Evolutionary conservation across 2,329 filamentous ascomycete species (phyloP), one percentile per base, ranked within the genome.

Genomic region (Knufia fluminis): DNA sequence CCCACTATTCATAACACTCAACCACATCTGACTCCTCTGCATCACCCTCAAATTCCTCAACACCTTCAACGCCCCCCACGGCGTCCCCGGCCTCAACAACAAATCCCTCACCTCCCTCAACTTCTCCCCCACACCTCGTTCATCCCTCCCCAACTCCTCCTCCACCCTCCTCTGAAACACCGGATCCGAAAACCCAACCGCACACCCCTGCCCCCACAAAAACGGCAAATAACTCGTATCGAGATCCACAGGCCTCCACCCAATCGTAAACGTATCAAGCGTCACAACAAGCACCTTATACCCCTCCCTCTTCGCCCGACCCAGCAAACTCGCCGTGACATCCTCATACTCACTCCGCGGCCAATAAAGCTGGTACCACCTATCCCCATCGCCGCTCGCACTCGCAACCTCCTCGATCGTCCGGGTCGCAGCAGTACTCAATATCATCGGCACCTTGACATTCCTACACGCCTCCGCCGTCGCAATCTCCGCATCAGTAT

Each of bases 301-400:
- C 1, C 83, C 83, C 9, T 68, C 71, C 0, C 64, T 67, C 59
- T 78, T 77, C 0, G 82, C 84, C 1, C 82, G 71, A 1, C 63
- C 56, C 2, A 88, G 70, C 20, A 87, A 66, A 43, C 76, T 82
- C 0, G 72, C 68, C 0, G 83, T 86, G 41, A 87, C 69, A 3
- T 81, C 77, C 42, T 86, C 75, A 48, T 78, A 73, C 31, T 75
- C 58, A 36, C 59, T 59, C 1, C 39, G 65, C 0, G 83, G 83
- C 80, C 83, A 86, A 66, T 88, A 88, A 0, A 88, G 74, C 62
- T 89, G 85, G 62, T 75, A 88, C 82, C 82, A 89, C 2, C 80
- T 69, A 12, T 54, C 48, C 0, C 76, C 76, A 1, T 72, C 64
- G 0, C 73, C 75, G 46, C 74, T 78, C 0, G 76, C 77, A 4